Base-by-base conservation (phyloP, 2,329 filamentous ascomycete species). In the Phialocephala subalpina region DNA sequence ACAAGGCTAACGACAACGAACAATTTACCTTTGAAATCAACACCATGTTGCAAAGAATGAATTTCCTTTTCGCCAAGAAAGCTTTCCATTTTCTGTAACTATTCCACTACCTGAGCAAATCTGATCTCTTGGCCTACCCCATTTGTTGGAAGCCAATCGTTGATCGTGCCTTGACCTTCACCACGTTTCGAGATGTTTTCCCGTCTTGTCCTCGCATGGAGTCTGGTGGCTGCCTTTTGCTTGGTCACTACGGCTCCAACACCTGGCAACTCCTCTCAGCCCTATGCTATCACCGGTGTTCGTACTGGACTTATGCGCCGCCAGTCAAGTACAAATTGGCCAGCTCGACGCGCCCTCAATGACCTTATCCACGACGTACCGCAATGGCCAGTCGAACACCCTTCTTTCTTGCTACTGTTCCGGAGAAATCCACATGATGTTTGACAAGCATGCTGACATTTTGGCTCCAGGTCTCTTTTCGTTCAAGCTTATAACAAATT, bases 311-410 rank as follows among this genome's bases (percentile, higher is more conserved):
- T 67, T 25, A 56, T 58, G 35, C 55, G 49, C 56, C 60, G 58
- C 58, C 62, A 60, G 65, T 60, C 66, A 25, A 68, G 70, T 14
- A 66, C 65, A 9, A 58, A 40, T 18, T 35, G 72, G 55, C 73
- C 73, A 20, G 42, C 64, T 11, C 69, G 73, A 63, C 63, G 63
- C 9, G 69, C 74, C 33, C 72, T 75, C 27, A 27, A 68, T 2
- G 68, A 73, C 61, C 63, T 75, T 8, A 65, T 72, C 33, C 67
- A 72, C 22, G 69, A 73, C 64, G 11, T 16, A 2, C 58, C 66
- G 56, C n/a, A 64, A 64, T 73, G 67, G 67, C 66, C 58, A 45
- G 62, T 45, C 20, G 18, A 36, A 25, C 12, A 12, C 45, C 56
- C 18, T 35, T n/a, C 25, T n/a, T 29, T 5, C 59, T 45, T 6